Evolutionary conservation across 768 basidiomycete species (phyloP).

Genomic region (Lactifluus piperatus): DNA sequence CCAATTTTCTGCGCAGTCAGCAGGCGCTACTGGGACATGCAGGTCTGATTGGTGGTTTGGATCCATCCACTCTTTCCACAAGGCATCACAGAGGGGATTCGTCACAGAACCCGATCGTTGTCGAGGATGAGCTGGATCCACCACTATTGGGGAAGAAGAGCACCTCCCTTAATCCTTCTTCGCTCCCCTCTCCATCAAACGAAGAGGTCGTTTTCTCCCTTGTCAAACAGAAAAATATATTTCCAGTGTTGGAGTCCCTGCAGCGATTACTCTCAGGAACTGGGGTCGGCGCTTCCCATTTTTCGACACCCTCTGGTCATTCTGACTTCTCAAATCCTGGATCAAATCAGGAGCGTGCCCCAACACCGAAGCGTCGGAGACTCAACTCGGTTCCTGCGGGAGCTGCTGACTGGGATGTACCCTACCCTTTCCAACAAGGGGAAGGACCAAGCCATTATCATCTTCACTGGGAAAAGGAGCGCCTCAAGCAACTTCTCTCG

Average conservation of each 20-base stretch:
- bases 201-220: conserved; percentile 54
- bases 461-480: conserved; percentile 54
- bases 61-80: conserved; percentile 42
- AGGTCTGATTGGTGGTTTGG: conserved; percentile 58
- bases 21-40: conserved; percentile 63
- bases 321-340: neutral
- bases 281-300: neutral
- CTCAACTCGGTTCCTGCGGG: conserved; percentile 67
- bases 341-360: conserved; percentile 12
- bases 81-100: conserved; percentile 43
- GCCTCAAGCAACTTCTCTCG: conserved; percentile 50
- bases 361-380: conserved; percentile 49
- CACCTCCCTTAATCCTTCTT: conserved; percentile 32
- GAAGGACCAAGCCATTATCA: conserved; percentile 64
- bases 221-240: conserved; percentile 54
- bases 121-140: conserved; percentile 47
- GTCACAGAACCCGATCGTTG: conserved; percentile 56
- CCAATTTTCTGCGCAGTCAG: conserved; percentile 68
- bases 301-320: neutral
- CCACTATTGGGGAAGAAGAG: conserved; percentile 23
- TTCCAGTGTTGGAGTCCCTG: conserved; percentile 55
- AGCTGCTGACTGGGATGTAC: conserved; percentile 75
- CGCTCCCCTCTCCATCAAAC: conserved; percentile 41
- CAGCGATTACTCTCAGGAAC: conserved; percentile 47
- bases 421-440: conserved; percentile 64